These are phyloP conservation scores for Claviceps monticola DNA, from an alignment of 2,329 filamentous ascomycete genomes.

Conservation along the genomic window DNA sequence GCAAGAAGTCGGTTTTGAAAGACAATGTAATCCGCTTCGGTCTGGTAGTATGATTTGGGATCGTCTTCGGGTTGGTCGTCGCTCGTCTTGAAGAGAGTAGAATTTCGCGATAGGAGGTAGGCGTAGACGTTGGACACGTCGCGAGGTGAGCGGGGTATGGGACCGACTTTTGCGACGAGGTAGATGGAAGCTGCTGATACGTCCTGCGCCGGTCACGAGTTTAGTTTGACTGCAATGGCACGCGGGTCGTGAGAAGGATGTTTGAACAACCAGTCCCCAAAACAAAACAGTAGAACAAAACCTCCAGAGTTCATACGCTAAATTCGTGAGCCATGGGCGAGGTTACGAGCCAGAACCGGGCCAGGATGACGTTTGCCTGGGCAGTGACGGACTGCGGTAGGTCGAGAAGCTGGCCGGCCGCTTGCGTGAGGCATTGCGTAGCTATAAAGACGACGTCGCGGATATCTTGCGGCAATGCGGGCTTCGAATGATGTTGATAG, in stretches of 20 bases:
- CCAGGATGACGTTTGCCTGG: constrained; percentile 69
- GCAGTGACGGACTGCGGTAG: constrained; percentile 77
- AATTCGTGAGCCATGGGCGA: constrained; percentile 45
- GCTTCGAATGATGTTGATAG: constrained; percentile 37
- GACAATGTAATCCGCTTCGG: constrained; percentile 56
- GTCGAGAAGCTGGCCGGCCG: constrained; percentile 66
- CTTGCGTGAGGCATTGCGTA: constrained; percentile 61
- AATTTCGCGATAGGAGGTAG: constrained; percentile 56
- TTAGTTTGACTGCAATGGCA: background rate
- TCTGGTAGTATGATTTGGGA: constrained; percentile 50
- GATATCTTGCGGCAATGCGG: constrained; percentile 50
- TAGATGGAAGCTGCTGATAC: constrained; percentile 72
- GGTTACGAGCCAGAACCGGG: constrained; percentile 61
- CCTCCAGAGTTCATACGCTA: constrained; percentile 23
- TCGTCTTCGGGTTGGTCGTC: constrained; percentile 20
- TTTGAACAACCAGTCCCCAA: too few relatives aligned
- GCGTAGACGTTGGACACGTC: constrained; percentile 76
- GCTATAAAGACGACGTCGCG: constrained; percentile 60
- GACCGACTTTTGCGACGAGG: constrained; percentile 69
- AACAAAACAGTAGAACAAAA: background rate
- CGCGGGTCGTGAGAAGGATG: background rate
- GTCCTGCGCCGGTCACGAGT: constrained; percentile 37
- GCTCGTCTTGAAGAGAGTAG: constrained; percentile 36
- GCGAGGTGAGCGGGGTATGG: constrained; percentile 60
- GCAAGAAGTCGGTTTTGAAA: constrained; percentile 51